Evolutionary conservation across 208 protist species (phyloP), one percentile per base, ranked within the genome.

Genomic region (Borovskyia barvae): DNA sequence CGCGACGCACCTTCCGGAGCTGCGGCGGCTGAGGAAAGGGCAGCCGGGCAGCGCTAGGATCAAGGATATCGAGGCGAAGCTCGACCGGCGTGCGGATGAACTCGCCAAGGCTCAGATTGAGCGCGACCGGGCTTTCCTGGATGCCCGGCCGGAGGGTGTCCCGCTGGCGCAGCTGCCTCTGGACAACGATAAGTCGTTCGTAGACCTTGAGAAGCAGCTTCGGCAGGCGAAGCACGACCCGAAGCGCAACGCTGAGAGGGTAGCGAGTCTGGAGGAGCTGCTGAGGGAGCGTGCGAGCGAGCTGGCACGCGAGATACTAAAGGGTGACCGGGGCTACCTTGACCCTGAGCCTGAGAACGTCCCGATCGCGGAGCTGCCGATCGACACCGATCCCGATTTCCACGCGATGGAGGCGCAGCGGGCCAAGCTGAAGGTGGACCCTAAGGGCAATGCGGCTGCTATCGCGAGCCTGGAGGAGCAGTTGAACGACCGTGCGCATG

Each of bases 261-360:
- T 92, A 25, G 42, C 54, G 6, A 66, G 69, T n/a, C 55, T 92
- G 48, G 35, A 87, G 45, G 66, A 65, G 2, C 36, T 56, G 50
- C 79, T 92, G 82, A 82, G 82, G 60, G 66, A 82, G 29, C 80
- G 79, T 41, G 80, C 66, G 4, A 59, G 83, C 42, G 79, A 87
- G 68, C 47, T 92, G 25, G 85, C 81, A n/a, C 62, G 54, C 5
- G 80, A 80, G 24, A 51, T 69, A 35, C 60, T 93, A 32, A 65
- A 77, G 62, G 74, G 80, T 22, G 82, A 85, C 50, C 81, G 81
- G 59, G 73, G 59, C 49, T 90, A 85, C 63, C 71, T 94, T 30
- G 80, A 90, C 62, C 71, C 72, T n/a, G 71, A 85, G 40, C 84
- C 85, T 14, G 82, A 91, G 54, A 82, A 81, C 22, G 75, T 94